Conservation (phyloP, 768 basidiomycete species). For the Hygrophorus pudorinus region DNA sequence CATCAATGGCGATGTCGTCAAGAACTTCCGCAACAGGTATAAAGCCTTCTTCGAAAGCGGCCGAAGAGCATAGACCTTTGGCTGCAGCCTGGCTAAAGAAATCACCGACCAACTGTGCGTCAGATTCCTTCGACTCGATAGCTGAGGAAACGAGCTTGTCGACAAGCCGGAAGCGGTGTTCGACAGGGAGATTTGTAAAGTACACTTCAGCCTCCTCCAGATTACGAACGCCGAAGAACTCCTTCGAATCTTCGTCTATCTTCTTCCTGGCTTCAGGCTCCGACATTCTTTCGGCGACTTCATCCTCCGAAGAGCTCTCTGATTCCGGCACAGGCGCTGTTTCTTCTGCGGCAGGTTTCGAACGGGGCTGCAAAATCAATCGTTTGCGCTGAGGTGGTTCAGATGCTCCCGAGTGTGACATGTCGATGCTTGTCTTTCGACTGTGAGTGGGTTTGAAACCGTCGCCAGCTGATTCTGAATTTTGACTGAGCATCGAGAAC, state of each 20-base stretch:
- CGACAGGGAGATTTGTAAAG: slow-evolving; percentile 62
- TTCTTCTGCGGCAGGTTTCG: slow-evolving; percentile 46
- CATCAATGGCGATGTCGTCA: slow-evolving; percentile 86
- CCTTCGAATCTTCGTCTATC: slow-evolving; percentile 74
- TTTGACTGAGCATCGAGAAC: slow-evolving; percentile 77
- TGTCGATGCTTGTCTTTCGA: slow-evolving; percentile 41
- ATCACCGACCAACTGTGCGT: slow-evolving; percentile 67
- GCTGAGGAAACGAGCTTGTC: slow-evolving; percentile 66
- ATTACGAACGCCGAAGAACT: slow-evolving; percentile 79
- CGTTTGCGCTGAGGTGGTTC: slow-evolving; percentile 56
- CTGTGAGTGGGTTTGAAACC: slow-evolving; percentile 37
- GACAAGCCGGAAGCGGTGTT: slow-evolving; percentile 56
- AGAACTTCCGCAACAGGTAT: slow-evolving; percentile 59
- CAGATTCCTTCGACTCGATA: slow-evolving; percentile 73
- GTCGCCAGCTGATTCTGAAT: slow-evolving; percentile 46
- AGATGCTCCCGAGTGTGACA: slow-evolving; percentile 32
- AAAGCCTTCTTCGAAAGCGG: slow-evolving; percentile 70
- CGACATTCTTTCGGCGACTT: slow-evolving; percentile 45
- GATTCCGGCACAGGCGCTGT: slow-evolving; percentile 31
- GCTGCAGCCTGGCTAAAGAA: slow-evolving; percentile 57
- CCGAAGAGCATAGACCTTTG: slow-evolving; percentile 48
- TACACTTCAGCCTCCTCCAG: slow-evolving; percentile 84
- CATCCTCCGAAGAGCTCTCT: slow-evolving; percentile 39
- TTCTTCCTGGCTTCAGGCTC: slow-evolving; percentile 62
- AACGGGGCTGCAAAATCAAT: slow-evolving; percentile 69